Percentiles rank a stretch among this genome's conserved stretches.
Evolutionary conservation across 2,329 filamentous ascomycete species (phyloP).

Genomic region (Ascochyta clinopodiicola): DNA sequence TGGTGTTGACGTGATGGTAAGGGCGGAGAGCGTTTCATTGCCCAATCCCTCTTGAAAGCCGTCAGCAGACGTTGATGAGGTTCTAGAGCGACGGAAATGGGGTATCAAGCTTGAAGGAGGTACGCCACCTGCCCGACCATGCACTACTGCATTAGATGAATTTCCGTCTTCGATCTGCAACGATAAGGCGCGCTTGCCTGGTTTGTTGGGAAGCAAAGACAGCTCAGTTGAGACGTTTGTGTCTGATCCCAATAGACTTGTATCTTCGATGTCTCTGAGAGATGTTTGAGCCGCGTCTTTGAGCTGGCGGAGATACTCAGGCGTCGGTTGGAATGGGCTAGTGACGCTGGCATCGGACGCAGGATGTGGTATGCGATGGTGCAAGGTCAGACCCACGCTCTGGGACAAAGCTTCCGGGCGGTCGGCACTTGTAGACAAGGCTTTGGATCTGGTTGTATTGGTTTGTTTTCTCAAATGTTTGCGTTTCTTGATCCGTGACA

Average conservation of each 20-base stretch:
- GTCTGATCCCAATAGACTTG: background rate
- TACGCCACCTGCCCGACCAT: too few relatives aligned
- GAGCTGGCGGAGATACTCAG: background rate
- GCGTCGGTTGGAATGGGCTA: background rate
- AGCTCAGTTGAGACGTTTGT: background rate
- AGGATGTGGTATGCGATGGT: background rate
- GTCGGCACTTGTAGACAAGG: background rate
- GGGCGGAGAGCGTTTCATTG: background rate
- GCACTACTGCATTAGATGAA: too few relatives aligned
- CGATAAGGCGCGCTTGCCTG: too few relatives aligned
- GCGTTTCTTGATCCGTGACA: too few relatives aligned
- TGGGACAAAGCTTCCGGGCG: background rate
- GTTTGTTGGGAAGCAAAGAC: background rate
- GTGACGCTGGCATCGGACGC: background rate
- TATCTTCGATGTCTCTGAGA: background rate
- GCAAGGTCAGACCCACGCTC: background rate
- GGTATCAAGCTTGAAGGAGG: background rate
- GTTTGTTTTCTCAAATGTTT: too few relatives aligned
- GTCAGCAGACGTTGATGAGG: background rate
- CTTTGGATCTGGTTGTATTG: too few relatives aligned
- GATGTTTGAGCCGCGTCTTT: background rate
- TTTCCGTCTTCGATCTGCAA: too few relatives aligned
- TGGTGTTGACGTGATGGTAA: background rate
- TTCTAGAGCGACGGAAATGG: background rate
- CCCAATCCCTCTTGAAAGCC: background rate